A percentile compares a stretch with the other conserved stretches of the same genome.
phyloP scores from a whole-genome alignment of 768 basidiomycete genomes.

The Galerina sulciceps region DNA sequence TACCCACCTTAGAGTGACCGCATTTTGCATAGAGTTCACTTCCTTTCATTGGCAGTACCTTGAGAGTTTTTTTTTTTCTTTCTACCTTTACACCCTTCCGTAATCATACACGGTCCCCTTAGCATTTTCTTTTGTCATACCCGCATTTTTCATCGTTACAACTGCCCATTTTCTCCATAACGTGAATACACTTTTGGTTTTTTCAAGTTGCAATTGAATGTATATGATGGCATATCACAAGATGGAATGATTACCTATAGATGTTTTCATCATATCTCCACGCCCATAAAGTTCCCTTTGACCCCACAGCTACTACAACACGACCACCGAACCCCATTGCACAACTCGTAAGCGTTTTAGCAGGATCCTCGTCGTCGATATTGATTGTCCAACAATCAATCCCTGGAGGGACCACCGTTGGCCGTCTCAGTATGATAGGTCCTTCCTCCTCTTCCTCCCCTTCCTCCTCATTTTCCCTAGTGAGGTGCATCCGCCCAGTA shows the following conservation, averaged over 20 bases:
- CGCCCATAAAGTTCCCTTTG: constrained; percentile 43
- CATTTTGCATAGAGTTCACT: not conserved
- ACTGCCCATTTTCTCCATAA: too few relatives aligned
- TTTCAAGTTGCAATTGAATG: not conserved
- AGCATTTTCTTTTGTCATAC: too few relatives aligned
- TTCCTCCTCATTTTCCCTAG: constrained; percentile 2
- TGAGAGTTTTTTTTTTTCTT: too few relatives aligned
- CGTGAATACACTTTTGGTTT: not conserved
- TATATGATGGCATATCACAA: too few relatives aligned
- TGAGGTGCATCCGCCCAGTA: constrained; percentile 1
- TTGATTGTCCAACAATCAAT: constrained; percentile 27
- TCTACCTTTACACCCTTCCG: too few relatives aligned
- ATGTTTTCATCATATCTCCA: constrained; percentile 32
- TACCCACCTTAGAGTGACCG: not conserved
- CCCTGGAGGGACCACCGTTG: constrained; percentile 13
- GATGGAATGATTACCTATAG: not conserved
- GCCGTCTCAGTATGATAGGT: constrained; percentile 7
- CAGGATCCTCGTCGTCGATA: constrained; percentile 11
- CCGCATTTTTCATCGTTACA: too few relatives aligned
- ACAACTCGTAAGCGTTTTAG: constrained; percentile 39
- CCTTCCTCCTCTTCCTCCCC: constrained; percentile 3
- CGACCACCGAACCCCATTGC: constrained; percentile 48
- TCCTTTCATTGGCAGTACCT: not conserved
- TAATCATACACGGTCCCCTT: too few relatives aligned
- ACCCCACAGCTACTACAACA: constrained; percentile 43